phyloP scores from a whole-genome alignment of 2,329 filamentous ascomycete species.

The Madurella fahalii region DNA sequence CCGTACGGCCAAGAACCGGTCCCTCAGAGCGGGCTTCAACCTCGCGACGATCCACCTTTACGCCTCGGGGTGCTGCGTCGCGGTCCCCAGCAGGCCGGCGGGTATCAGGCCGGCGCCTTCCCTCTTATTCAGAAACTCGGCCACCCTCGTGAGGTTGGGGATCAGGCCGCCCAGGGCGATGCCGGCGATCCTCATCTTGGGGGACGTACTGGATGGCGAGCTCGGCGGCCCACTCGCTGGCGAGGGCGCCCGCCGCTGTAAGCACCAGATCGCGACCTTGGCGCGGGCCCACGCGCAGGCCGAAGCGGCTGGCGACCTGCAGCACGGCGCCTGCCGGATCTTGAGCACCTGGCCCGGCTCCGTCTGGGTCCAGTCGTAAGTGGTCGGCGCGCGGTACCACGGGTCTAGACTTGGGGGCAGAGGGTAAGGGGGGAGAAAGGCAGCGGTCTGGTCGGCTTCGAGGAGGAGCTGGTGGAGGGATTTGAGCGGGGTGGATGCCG shows the following conservation, averaged over 20 bases:
- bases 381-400: constrained; percentile 20
- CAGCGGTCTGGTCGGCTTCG: constrained; percentile 4
- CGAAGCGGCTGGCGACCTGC: constrained; percentile 23
- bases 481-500: neutral
- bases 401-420: constrained; percentile 22
- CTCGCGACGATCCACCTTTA: constrained; percentile 25
- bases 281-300: constrained; percentile 31
- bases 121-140: constrained; percentile 31
- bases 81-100: constrained; percentile 31
- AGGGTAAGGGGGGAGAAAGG: neutral
- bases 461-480: constrained; percentile 3
- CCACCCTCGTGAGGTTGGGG: constrained; percentile 37
- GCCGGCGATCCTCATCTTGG: constrained; percentile 43
- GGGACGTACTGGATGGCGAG: constrained; percentile 45
- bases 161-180: constrained; percentile 44
- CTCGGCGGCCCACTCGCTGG: constrained; percentile 48
- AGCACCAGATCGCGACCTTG: constrained; percentile 47
- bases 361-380: constrained; percentile 12
- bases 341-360: constrained; percentile 33
- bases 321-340: constrained; percentile 35
- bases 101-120: constrained; percentile 35
- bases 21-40: constrained; percentile 33
- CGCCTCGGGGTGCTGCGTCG: constrained; percentile 33
- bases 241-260: constrained; percentile 51
- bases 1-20: constrained; percentile 31